Evolutionary conservation across 305 asterid genomes (phyloP).

Genomic region (Fraxinus latifolia): DNA sequence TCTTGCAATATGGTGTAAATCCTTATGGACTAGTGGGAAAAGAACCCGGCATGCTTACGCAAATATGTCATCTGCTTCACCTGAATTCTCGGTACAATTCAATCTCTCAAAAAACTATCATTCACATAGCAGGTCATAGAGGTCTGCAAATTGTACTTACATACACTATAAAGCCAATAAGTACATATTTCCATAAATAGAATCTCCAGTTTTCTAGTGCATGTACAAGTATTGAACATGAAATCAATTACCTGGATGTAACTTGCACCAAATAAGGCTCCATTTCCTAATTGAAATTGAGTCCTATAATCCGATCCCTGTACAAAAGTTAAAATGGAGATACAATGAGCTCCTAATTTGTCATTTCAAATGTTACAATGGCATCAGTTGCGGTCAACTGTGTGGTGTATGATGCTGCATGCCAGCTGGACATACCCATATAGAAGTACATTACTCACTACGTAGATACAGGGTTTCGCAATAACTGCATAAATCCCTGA

Average conservation of each 20-base stretch:
- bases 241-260: slow-evolving; percentile 68
- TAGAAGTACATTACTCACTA: background rate
- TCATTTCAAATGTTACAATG: slow-evolving; percentile 10
- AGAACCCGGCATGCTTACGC: background rate
- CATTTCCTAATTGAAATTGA: slow-evolving; percentile 78
- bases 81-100: background rate
- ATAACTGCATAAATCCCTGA: background rate
- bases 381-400: background rate
- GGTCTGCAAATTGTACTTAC: background rate
- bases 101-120: background rate
- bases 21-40: background rate
- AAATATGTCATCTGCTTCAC: background rate
- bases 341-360: slow-evolving; percentile 17
- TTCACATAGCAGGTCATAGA: background rate
- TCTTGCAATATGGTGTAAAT: background rate
- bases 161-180: background rate
- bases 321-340: slow-evolving; percentile 15
- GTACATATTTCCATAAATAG: background rate
- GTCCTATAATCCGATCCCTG: slow-evolving; percentile 69
- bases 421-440: background rate
- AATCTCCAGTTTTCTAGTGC: slow-evolving; percentile 9
- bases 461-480: background rate
- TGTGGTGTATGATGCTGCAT: background rate
- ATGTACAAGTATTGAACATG: background rate
- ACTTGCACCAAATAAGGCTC: slow-evolving; percentile 82